Evolutionary conservation across 2,329 filamentous ascomycete species (phyloP), one percentile per base, ranked within the genome.

Genomic region (Sporothrix dimorphospora): DNA sequence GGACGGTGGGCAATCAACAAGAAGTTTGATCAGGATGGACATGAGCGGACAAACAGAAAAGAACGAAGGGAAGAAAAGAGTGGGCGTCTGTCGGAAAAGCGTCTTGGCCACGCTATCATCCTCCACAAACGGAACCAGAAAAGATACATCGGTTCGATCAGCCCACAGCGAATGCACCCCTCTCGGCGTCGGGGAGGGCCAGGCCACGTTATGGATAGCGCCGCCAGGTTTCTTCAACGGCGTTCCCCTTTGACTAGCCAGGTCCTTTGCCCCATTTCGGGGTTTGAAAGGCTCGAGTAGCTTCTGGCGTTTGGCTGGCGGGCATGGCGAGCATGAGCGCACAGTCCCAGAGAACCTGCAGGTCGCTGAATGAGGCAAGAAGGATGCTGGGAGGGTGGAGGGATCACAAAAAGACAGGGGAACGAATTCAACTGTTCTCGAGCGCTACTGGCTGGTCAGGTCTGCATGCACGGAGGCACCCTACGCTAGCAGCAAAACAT

Each of bases 371-470:
- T 45, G 6, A 6, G 38, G 59, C 7, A 65, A 45, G 21, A 16
- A 65, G 59, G n/a, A 65, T 65, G n/a, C 6, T 45, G 12, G 12
- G 21, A 27, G n/a, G n/a, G 38, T 45, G 59, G 59, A 45, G 38
- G 55, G 12, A 42, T 24, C 34, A 24, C 38, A 34, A 42, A 12
- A n/a, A 63, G 53, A 34, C 53, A 34, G 53, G 27, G 27, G 53
- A 14, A 16, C 53, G 27, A 34, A 24, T 53, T 12, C 49, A 53
- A 5, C 30, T n/a, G 8, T 5, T 38, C 19, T 19, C 8, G 34
- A 12, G 38, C 40, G 21, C 59, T 42, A 65, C 59, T 45, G 59
- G 38, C 38, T 65, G 12, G 38, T 42, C n/a, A 63, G 57, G 59
- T 42, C 59, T 4, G 45, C 42, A 63, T 38, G 38, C 38, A 63